Evolutionary conservation across 306 rosid genomes (phyloP), one percentile per base, ranked within the genome.

Genomic region (Vigna radiata): DNA sequence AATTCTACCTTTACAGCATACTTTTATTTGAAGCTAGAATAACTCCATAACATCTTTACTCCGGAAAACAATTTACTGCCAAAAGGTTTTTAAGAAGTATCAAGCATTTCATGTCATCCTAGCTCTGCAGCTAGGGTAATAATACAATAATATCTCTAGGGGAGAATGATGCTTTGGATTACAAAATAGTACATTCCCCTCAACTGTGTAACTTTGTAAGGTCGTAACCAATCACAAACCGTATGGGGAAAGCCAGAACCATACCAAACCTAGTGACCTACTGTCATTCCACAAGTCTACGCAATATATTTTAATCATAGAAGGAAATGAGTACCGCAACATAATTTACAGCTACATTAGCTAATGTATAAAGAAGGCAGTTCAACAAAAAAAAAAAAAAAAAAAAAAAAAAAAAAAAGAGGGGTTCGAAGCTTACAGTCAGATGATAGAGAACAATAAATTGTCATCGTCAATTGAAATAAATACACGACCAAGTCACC

Each of bases 11-110:
- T 21, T 44, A 48, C 60, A 49, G 27, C 27, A 25, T 62, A 43
- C 31, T 56, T 60, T 17, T 41, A 21, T 50, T 50, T 52, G 62
- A 50, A 25, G 46, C 27, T 15, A 69, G 52, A 63, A 67, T 43
- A 53, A 61, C 56, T 31, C 84, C 70, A 55, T 29, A 8, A 50
- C 27, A 79, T 50, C 39, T 31, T 55, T 50, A 66, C 33, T 62
- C 49, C 76, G 5, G 1, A 71, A 43, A 41, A 63, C 62, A 41
- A 41, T 12, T 37, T 18, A 69, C 61, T 31, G 50, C 60, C 52
- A 65, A 80, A 41, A 50, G 60, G 73, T 49, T 68, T 77, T 69
- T 27, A 15, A 76, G 19, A 49, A 81, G 68, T 39, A 75, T 53
- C 81, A 75, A 75, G 68, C 44, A 76, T 68, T 74, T 65, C 37